phyloP scores from a whole-genome alignment of 352 stramenopile genomes.

The Phytophthora citrophthora region DNA sequence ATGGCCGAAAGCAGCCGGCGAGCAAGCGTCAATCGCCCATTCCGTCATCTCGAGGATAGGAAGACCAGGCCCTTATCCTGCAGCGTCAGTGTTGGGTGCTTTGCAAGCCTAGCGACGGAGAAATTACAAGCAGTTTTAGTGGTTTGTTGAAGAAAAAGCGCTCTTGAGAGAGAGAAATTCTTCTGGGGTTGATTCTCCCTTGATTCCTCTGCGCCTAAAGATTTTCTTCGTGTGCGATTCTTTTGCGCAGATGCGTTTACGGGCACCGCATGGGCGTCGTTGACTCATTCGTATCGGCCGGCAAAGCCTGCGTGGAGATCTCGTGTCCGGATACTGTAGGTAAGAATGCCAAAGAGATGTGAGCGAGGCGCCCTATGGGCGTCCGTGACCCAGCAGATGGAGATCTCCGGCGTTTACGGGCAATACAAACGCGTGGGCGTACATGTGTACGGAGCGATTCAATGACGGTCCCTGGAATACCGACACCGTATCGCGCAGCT shows the following conservation, averaged over 20 bases:
- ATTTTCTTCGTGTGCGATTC: slow-evolving; percentile 9
- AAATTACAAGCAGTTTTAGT: too few species aligned
- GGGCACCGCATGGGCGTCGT: slow-evolving; percentile 7
- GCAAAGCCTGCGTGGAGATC: slow-evolving; percentile 25
- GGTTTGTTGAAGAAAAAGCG: neutral
- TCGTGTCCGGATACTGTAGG: slow-evolving; percentile 7
- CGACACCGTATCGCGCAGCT: slow-evolving; percentile 21
- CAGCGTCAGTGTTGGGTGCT: neutral
- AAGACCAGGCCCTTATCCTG: neutral
- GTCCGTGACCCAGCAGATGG: slow-evolving; percentile 21
- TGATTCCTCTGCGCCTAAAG: slow-evolving; percentile 32
- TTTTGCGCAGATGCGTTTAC: slow-evolving; percentile 29
- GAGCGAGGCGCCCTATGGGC: slow-evolving; percentile 15
- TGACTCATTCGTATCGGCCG: slow-evolving; percentile 14
- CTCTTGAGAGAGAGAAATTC: neutral
- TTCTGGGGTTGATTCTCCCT: neutral
- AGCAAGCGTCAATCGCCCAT: neutral
- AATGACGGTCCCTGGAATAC: slow-evolving; percentile 25
- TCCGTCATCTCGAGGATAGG: slow-evolving; percentile 15
- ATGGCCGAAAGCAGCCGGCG: slow-evolving; percentile 1
- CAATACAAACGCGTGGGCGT: neutral
- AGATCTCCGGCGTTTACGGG: slow-evolving; percentile 6
- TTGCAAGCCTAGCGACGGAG: neutral
- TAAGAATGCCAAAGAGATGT: slow-evolving; percentile 7
- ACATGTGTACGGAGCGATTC: slow-evolving; percentile 12